Evolutionary conservation across 2,329 filamentous ascomycete genomes (phyloP).

Genomic region (Diaporthe aspalathi): DNA sequence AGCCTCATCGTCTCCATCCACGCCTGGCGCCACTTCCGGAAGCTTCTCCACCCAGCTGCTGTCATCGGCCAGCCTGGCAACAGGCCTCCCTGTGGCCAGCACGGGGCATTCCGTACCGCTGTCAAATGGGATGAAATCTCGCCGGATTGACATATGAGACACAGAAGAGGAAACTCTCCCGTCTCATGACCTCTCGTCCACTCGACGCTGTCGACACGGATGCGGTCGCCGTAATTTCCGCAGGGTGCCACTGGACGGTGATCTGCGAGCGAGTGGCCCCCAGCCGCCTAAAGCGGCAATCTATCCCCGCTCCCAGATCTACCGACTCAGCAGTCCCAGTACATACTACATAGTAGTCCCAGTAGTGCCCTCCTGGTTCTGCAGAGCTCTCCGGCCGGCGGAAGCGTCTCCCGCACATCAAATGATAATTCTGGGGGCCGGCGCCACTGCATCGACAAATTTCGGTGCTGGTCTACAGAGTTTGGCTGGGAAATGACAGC

Average conservation of each 20-base stretch:
- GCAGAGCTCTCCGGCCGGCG: no score
- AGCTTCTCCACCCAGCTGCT: slow-evolving; percentile 20
- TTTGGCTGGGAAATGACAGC: slow-evolving; percentile 29
- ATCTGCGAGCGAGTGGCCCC: slow-evolving; percentile 26
- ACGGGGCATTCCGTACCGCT: slow-evolving; percentile 22
- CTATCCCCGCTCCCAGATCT: slow-evolving; percentile 15
- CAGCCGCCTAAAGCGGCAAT: slow-evolving; percentile 19
- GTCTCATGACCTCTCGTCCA: slow-evolving; percentile 11
- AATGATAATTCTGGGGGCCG: background rate
- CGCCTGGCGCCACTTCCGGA: slow-evolving; percentile 21
- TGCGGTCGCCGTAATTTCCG: slow-evolving; percentile 36
- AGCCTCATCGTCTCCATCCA: background rate
- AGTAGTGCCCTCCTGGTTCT: slow-evolving; percentile 1
- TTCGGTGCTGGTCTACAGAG: slow-evolving; percentile 29
- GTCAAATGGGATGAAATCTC: slow-evolving; percentile 27
- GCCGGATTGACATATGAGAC: slow-evolving; percentile 14
- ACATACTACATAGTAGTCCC: no score
- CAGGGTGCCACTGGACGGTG: slow-evolving; percentile 35
- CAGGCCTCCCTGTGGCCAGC: slow-evolving; percentile 25
- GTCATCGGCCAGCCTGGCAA: slow-evolving; percentile 9
- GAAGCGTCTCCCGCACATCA: background rate
- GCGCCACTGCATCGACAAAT: slow-evolving; percentile 1
- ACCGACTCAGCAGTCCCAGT: background rate
- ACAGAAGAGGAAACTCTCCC: slow-evolving; percentile 30
- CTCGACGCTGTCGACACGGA: slow-evolving; percentile 22